Base-by-base conservation (phyloP, 2,329 filamentous ascomycete species). In the Cyclaneusma minus region DNA sequence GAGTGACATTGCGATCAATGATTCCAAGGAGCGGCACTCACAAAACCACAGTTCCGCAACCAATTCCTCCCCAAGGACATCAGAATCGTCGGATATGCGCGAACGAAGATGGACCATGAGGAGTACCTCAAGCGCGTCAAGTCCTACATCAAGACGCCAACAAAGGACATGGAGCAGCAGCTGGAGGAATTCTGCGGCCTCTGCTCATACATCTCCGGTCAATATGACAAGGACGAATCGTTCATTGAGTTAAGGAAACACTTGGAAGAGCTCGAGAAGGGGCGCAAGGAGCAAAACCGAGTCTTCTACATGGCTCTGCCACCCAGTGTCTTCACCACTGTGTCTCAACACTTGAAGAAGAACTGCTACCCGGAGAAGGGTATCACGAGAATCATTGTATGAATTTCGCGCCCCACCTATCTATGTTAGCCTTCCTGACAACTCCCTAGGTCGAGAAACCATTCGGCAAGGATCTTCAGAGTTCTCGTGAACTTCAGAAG, bases 301-400 rank as follows among this genome's bases (percentile, higher is more conserved):
- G 68, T 98, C 44, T 98, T 98, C 64, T 98, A 98, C 69, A 98
- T 98, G 89, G 89, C 89, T 6, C 68, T 98, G 16, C 89, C 89
- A 5, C 89, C 89, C 24, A 94, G 84, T 44, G 89, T 98, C 48
- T 98, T 98, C 65, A 95, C 83, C 42, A 83, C 87, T 34, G 89
- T 98, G 37, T 95, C 87, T 4, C 82, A 95, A 56, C 87, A 95
- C 54, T 59, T 98, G 43, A 98, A 95, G 72, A 78, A 74, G 54
- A 92, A 87, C 64, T 93, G 85, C 67, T 98, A 98, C 53, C 89
- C 89, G 15, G 70, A 70, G 47, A 81, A 71, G 36, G 89, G 89
- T 38, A 82, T 95, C 55, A 77, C 85, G 33, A 79, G 89, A 40
- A 82, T 98, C 45, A 92, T 98, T 58, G 85, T 92, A 58, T 57